These are phyloP conservation scores for Diaporthe velutina DNA, from an alignment of 2,329 filamentous ascomycete genomes.

Conservation along the genomic window DNA sequence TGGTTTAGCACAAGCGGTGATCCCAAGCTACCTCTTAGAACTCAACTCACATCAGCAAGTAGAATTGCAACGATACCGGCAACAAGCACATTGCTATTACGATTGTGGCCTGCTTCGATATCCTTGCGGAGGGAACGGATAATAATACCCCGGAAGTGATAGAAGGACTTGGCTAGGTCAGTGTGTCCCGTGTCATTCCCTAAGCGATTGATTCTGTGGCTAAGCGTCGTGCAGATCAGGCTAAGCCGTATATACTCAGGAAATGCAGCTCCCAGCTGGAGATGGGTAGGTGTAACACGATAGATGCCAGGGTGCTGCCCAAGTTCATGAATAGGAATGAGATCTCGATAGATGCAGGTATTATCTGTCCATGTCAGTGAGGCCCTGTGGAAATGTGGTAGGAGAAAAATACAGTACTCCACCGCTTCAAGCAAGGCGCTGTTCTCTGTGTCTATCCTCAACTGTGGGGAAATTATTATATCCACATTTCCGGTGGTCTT, in stretches of 20 bases:
- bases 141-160: not conserved
- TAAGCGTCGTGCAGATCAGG: constrained; percentile 2
- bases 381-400: not conserved
- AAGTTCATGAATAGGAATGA: not conserved
- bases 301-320: not conserved
- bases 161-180: not conserved
- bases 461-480: too few relatives aligned
- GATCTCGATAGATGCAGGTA: not conserved
- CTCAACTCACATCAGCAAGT: constrained; percentile 13
- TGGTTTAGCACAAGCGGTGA: not conserved
- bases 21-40: not conserved
- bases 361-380: not conserved
- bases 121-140: not conserved
- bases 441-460: not conserved
- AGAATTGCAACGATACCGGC: not conserved
- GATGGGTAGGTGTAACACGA: not conserved
- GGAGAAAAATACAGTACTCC: not conserved
- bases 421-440: not conserved
- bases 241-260: not conserved
- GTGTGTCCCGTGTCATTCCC: not conserved
- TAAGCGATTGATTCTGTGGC: not conserved
- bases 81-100: not conserved
- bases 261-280: not conserved
- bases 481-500: too few relatives aligned
- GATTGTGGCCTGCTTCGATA: not conserved